Conservation (phyloP, 352 stramenopile genomes). For the Phytopythium kandeliae region DNA sequence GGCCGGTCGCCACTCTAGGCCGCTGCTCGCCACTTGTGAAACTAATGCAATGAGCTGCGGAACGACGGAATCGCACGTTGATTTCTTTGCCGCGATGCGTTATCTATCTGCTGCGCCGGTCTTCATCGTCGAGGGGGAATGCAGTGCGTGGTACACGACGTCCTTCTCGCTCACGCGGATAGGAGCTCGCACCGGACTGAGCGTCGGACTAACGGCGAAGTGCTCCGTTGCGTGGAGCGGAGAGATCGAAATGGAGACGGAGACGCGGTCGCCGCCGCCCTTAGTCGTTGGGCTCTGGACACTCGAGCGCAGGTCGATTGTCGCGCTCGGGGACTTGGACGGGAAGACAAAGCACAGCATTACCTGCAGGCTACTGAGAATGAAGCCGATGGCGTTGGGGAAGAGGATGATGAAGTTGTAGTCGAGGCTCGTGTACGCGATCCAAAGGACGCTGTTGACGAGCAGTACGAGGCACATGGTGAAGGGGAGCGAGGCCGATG, state of each 20-base stretch:
- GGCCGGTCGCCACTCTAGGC: no score
- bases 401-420: conserved; percentile 22
- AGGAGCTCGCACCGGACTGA: conserved; percentile 2
- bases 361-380: conserved; percentile 24
- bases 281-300: conserved; percentile 9
- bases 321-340: conserved; percentile 14
- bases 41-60: no score
- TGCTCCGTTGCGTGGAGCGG: conserved; percentile 8
- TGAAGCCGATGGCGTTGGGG: conserved; percentile 19
- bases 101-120: no score
- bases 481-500: conserved; percentile 22
- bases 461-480: conserved; percentile 20
- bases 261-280: conserved; percentile 7
- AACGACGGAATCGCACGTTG: no score
- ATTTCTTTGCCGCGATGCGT: no score
- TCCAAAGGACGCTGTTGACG: conserved; percentile 16
- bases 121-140: conserved; percentile 10
- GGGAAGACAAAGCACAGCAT: conserved; percentile 28
- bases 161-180: background rate
- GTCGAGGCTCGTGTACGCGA: conserved; percentile 12
- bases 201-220: conserved; percentile 9
- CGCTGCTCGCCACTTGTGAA: no score
- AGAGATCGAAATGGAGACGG: conserved; percentile 14
- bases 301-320: conserved; percentile 10
- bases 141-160: conserved; percentile 8